Base-by-base conservation (phyloP, 2,329 filamentous ascomycete species). In the Furcasterigmium sp. region DNA sequence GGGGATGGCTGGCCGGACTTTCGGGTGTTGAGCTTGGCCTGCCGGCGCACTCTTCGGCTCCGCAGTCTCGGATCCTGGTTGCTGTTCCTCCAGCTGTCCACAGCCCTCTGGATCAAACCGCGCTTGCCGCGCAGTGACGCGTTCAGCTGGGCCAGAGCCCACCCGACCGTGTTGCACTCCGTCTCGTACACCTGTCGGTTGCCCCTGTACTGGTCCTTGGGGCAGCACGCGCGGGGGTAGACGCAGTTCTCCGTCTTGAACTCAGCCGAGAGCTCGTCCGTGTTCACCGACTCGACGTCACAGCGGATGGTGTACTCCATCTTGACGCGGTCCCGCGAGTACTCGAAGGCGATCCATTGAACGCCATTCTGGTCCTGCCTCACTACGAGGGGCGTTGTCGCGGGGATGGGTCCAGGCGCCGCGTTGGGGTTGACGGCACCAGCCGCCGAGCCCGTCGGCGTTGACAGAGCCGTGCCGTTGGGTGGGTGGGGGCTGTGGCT, bases 231-330 rank as follows among this genome's bases (percentile, higher is more conserved):
- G 47, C 93, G 82, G 3, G 93, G 93, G 60, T 97, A 98, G 13
- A 98, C 93, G 62, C 93, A 97, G 69, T 98, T 98, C 63, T 96
- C 91, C 8, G 88, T 88, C 73, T 95, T 97, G 77, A 97, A 97
- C 51, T 97, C 91, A 51, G 80, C 73, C 36, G 80, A 79, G 15
- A 98, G 76, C 48, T 84, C 84, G 44, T 96, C 90, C 36, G 91
- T 90, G 59, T 91, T 90, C 49, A 98, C 90, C 1, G 91, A 96
- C 68, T 97, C 93, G 17, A 97, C 93, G 56, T 97, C 93, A 62
- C 93, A 97, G 41, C 93, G 85, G 56, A 98, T 98, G 1, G 91
- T 96, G 68, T 98, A 98, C 66, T 97, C 91, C 90, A 97, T 95
- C 80, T 98, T 98, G 53, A 97, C 91, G 37, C 91, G 79, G 60